Percentiles rank a stretch among this genome's conserved stretches.
phyloP scores from a whole-genome alignment of 805 yeast species.

The Danielia reshetovae region DNA sequence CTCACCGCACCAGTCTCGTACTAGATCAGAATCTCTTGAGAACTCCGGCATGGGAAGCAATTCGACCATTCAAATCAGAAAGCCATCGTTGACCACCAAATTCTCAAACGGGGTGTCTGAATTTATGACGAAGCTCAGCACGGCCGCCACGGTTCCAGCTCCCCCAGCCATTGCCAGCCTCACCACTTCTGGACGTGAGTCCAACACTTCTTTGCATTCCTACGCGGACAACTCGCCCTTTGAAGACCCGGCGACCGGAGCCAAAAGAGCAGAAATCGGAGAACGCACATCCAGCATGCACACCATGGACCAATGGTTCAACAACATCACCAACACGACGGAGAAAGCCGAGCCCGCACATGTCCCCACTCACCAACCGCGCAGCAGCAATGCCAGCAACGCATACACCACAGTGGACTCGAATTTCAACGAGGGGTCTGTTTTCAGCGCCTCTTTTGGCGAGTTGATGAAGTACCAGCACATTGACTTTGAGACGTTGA shows the following conservation, averaged over 20 bases:
- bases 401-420: slow-evolving; percentile 7
- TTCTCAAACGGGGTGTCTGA: slow-evolving; percentile 39
- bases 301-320: slow-evolving; percentile 43
- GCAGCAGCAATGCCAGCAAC: slow-evolving; percentile 7
- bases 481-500: slow-evolving; percentile 33
- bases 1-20: slow-evolving; percentile 36
- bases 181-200: slow-evolving; percentile 8
- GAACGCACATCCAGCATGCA: slow-evolving; percentile 37
- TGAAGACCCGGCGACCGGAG: slow-evolving; percentile 12
- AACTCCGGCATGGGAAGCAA: slow-evolving; percentile 4
- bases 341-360: slow-evolving; percentile 1
- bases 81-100: slow-evolving; percentile 21
- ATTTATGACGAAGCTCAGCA: slow-evolving; percentile 38
- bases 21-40: slow-evolving; percentile 37
- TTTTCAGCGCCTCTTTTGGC: slow-evolving; percentile 17
- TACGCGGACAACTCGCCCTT: slow-evolving; percentile 21
- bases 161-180: slow-evolving; percentile 2
- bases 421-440: slow-evolving; percentile 19
- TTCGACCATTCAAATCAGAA: slow-evolving; percentile 5
- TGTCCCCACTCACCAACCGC: slow-evolving; percentile 4
- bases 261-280: slow-evolving; percentile 28
- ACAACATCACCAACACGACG: slow-evolving; percentile 20
- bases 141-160: slow-evolving; percentile 12
- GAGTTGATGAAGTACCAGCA: slow-evolving; percentile 32
- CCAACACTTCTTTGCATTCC: slow-evolving; percentile 33